A percentile compares a stretch with the other conserved stretches of the same genome.
Evolutionary conservation across 192 early-diverging fungal genomes (phyloP).

Genomic region (Backusella sp.): DNA sequence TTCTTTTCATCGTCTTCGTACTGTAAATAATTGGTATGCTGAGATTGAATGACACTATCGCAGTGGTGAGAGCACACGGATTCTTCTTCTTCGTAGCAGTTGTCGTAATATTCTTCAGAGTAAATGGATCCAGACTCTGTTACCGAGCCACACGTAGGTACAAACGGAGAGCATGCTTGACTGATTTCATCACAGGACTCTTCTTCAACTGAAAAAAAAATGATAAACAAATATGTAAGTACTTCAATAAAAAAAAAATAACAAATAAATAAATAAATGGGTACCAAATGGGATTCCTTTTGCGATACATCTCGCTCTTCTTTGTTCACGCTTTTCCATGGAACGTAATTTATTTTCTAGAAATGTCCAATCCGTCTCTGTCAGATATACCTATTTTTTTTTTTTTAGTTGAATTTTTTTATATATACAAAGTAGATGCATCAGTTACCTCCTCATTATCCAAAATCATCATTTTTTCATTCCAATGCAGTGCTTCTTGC

Average conservation of each 20-base stretch:
- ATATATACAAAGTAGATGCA: not conserved
- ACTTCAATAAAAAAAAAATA: constrained; percentile 10
- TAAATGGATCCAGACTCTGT: constrained; percentile 17
- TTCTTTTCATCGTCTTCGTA: constrained; percentile 25
- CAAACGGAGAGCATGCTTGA: constrained; percentile 25
- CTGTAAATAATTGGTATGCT: constrained; percentile 41
- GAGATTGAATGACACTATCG: constrained; percentile 36
- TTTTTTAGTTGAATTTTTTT: not conserved
- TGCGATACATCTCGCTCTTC: constrained; percentile 39
- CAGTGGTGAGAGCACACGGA: constrained; percentile 29
- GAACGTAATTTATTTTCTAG: constrained; percentile 78
- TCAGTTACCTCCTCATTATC: constrained; percentile 16
- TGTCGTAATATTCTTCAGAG: constrained; percentile 16
- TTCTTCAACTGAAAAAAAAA: constrained; percentile 21
- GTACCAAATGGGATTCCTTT: constrained; percentile 40
- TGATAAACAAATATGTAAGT: constrained; percentile 9
- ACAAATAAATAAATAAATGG: not conserved
- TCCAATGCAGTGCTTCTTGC: constrained; percentile 14
- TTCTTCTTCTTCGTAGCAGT: constrained; percentile 31
- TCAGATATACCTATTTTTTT: constrained; percentile 59
- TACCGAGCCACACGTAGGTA: constrained; percentile 41
- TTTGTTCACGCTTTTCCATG: constrained; percentile 61
- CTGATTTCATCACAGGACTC: constrained; percentile 28
- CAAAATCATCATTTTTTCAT: constrained; percentile 22
- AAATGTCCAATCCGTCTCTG: constrained; percentile 73